Conservation (phyloP, 345 rosid genomes). For the Abelmoschus esculentus region DNA sequence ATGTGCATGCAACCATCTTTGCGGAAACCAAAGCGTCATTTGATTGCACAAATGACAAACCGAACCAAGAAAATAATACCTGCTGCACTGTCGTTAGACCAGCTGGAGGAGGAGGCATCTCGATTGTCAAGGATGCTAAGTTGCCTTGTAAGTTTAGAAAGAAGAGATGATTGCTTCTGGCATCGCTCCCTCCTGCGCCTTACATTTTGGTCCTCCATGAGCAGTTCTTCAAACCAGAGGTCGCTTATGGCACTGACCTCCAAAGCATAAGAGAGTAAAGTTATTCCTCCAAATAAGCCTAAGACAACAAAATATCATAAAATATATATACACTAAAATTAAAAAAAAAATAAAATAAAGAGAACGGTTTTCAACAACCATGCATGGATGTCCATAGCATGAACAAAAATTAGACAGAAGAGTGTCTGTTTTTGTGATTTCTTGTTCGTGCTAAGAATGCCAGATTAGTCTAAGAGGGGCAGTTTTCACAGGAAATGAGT, state of each 20-base stretch:
- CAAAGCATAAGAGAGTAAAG: constrained; percentile 2
- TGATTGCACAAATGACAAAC: not conserved
- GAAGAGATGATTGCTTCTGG: constrained; percentile 81
- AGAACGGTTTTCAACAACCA: not conserved
- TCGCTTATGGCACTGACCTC: constrained; percentile 65
- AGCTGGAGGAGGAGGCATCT: constrained; percentile 79
- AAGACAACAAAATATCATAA: not conserved
- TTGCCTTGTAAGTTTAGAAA: constrained; percentile 71
- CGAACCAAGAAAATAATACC: constrained; percentile 27
- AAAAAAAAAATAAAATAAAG: not conserved
- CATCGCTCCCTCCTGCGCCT: constrained; percentile 69
- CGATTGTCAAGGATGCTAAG: constrained; percentile 86
- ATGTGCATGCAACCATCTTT: not conserved
- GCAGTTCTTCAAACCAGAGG: constrained; percentile 71
- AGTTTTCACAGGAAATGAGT: not conserved
- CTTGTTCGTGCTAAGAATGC: not conserved
- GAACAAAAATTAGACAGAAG: not conserved
- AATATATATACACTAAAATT: not conserved
- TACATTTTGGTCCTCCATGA: constrained; percentile 84
- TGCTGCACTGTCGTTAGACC: constrained; percentile 48
- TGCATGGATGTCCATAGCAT: not conserved
- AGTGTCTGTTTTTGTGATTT: not conserved
- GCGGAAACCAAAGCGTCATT: not conserved
- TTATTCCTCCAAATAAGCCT: not conserved
- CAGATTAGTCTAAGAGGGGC: not conserved